Percentiles rank a stretch among this genome's conserved stretches.
phyloP scores from a whole-genome alignment of 2,329 filamentous ascomycete genomes.

The Coniochaeta sp. region DNA sequence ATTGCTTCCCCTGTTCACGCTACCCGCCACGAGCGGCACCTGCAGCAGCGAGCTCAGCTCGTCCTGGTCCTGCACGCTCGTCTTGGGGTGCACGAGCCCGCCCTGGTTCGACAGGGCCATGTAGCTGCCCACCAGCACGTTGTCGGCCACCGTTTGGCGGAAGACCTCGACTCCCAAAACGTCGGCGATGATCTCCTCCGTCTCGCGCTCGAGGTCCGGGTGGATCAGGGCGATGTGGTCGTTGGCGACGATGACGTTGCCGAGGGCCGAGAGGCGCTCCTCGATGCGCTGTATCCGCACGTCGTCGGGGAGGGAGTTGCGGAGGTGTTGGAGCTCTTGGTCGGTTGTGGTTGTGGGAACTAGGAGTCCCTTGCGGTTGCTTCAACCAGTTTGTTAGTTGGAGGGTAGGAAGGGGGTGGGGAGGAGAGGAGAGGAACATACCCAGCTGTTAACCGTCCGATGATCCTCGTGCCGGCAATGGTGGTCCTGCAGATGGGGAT shows the following conservation, averaged over 20 bases:
- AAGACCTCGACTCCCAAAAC: slow-evolving; percentile 86
- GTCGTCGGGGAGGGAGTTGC: slow-evolving; percentile 84
- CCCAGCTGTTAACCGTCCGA: slow-evolving; percentile 91
- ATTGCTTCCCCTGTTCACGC: slow-evolving; percentile 84
- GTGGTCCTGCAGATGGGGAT: slow-evolving; percentile 96
- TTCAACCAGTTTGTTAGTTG: background rate
- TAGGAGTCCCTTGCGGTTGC: slow-evolving; percentile 93
- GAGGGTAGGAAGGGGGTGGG: background rate
- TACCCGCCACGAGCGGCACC: slow-evolving; percentile 90
- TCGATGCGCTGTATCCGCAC: slow-evolving; percentile 97
- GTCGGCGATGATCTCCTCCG: slow-evolving; percentile 96
- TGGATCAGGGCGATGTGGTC: slow-evolving; percentile 96
- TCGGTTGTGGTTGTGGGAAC: slow-evolving; percentile 95
- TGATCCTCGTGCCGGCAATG: slow-evolving; percentile 92
- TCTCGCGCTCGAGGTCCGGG: slow-evolving; percentile 94
- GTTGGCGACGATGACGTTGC: slow-evolving; percentile 94
- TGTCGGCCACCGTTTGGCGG: slow-evolving; percentile 91
- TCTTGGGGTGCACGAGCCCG: slow-evolving; percentile 95
- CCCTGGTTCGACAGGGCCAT: slow-evolving; percentile 96
- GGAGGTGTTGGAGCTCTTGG: slow-evolving; percentile 94
- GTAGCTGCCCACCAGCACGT: slow-evolving; percentile 93
- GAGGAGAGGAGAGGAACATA: slow-evolving; percentile 30
- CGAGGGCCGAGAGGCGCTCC: slow-evolving; percentile 88
- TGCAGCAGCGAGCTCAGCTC: slow-evolving; percentile 90
- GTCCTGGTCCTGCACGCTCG: slow-evolving; percentile 94